Percentiles rank a stretch among this genome's conserved stretches.
These are phyloP conservation scores for Boletus tylopilopsis DNA, from an alignment of 768 basidiomycete genomes.

Conservation along the genomic window DNA sequence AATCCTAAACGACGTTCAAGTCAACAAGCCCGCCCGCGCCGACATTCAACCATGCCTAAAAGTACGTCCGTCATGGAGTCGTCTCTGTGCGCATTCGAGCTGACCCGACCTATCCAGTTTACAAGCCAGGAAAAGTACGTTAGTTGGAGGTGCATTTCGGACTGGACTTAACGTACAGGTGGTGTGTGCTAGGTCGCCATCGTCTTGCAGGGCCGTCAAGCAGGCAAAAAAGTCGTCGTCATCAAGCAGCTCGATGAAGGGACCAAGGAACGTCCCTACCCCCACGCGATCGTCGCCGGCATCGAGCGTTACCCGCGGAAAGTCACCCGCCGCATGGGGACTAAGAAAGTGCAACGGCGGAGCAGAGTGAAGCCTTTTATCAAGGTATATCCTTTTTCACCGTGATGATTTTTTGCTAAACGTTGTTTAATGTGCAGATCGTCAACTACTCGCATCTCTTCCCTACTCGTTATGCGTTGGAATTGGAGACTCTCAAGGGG, in stretches of 20 bases:
- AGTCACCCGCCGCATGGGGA: slow-evolving; percentile 96
- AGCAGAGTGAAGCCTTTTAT: slow-evolving; percentile 99
- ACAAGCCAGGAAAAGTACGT: slow-evolving; percentile 89
- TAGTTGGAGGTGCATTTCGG: no score
- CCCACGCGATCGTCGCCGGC: slow-evolving; percentile 97
- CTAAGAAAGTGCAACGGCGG: slow-evolving; percentile 88
- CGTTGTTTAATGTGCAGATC: slow-evolving; percentile 41
- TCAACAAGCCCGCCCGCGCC: slow-evolving; percentile 26
- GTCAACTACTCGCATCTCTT: slow-evolving; percentile 99
- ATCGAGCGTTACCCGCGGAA: slow-evolving; percentile 98
- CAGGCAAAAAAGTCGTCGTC: slow-evolving; percentile 98
- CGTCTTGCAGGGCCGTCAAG: slow-evolving; percentile 98
- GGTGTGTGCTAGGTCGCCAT: slow-evolving; percentile 69
- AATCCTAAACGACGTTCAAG: slow-evolving; percentile 15
- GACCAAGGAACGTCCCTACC: slow-evolving; percentile 92
- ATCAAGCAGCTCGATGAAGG: slow-evolving; percentile 98
- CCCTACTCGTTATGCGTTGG: slow-evolving; percentile 98
- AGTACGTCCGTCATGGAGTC: no score
- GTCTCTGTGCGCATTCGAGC: not conserved
- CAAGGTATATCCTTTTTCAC: slow-evolving; percentile 60
- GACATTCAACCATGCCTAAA: slow-evolving; percentile 43
- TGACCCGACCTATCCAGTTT: slow-evolving; percentile 53
- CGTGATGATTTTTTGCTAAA: slow-evolving; percentile 1
- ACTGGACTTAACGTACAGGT: not conserved
- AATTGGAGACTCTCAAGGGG: slow-evolving; percentile 93